A percentile compares a stretch with the other conserved stretches of the same genome.
phyloP scores from a whole-genome alignment of 208 protist genomes.

The Leishmania tarentolae region DNA sequence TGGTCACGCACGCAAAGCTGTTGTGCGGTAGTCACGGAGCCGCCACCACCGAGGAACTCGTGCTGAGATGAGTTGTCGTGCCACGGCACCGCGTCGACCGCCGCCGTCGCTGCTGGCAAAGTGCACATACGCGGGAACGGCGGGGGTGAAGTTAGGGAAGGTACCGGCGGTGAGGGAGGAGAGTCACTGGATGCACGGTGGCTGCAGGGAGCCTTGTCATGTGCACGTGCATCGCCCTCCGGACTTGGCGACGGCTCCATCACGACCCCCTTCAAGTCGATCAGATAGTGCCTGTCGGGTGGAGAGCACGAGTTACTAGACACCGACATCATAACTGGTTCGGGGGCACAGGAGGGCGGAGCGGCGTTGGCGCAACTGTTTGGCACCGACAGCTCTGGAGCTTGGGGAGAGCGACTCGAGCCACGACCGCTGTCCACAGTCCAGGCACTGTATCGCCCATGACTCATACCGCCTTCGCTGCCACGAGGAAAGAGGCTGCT shows the following conservation, averaged over 20 bases:
- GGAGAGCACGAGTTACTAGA: not conserved
- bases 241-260: slow-evolving; percentile 15
- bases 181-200: too few relatives aligned
- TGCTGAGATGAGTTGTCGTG: not conserved
- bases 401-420: slow-evolving; percentile 17
- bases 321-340: slow-evolving; percentile 5
- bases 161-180: not conserved
- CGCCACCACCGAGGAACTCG: not conserved
- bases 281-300: not conserved
- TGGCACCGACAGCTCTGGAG: slow-evolving; percentile 27
- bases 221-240: not conserved
- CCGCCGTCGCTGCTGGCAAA: not conserved
- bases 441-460: slow-evolving; percentile 18
- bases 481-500: not conserved
- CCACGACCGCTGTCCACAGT: slow-evolving; percentile 18
- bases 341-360: slow-evolving; percentile 23
- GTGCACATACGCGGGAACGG: not conserved
- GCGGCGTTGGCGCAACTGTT: slow-evolving; percentile 3
- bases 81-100: not conserved
- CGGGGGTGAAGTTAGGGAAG: not conserved
- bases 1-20: slow-evolving; percentile 12
- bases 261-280: slow-evolving; percentile 2
- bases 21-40: slow-evolving; percentile 5
- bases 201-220: not conserved
- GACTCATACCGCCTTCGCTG: slow-evolving; percentile 21